Percentiles rank a stretch among this genome's conserved stretches.
These are phyloP conservation scores for Candida xiaguanensis DNA, from an alignment of 805 yeast species.

Conservation along the genomic window DNA sequence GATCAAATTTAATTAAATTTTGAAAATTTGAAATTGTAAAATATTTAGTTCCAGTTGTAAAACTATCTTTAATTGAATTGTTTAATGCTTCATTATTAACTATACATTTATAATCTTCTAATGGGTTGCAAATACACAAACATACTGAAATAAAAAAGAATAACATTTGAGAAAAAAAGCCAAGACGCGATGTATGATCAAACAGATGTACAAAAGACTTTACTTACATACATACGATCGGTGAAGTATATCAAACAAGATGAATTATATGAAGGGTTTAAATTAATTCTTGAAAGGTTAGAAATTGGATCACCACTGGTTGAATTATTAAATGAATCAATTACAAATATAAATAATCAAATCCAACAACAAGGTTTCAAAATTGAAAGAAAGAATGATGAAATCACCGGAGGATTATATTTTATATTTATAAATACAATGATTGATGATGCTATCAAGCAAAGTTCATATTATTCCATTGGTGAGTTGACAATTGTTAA, in stretches of 20 bases:
- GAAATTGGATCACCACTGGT: constrained; percentile 5
- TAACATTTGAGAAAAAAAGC: background rate
- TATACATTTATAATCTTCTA: constrained; percentile 19
- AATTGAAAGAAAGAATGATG: constrained; percentile 37
- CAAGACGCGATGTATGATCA: constrained; percentile 2
- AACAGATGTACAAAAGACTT: constrained; percentile 14
- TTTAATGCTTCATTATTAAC: constrained; percentile 24
- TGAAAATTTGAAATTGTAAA: constrained; percentile 7
- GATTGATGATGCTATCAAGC: constrained; percentile 39
- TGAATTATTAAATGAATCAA: constrained; percentile 13
- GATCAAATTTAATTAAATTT: constrained; percentile 10
- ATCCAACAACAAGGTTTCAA: constrained; percentile 40
- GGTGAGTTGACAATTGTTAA: constrained; percentile 42
- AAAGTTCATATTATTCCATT: constrained; percentile 29
- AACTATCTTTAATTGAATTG: constrained; percentile 14
- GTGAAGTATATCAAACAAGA: constrained; percentile 19
- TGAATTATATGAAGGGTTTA: constrained; percentile 21
- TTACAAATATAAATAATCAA: constrained; percentile 26
- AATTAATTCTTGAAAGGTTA: constrained; percentile 12
- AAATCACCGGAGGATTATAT: constrained; percentile 24
- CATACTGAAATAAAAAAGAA: constrained; percentile 5
- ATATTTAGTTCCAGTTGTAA: constrained; percentile 11
- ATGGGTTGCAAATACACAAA: constrained; percentile 23
- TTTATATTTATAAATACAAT: constrained; percentile 41
- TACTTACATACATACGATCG: constrained; percentile 30